A percentile compares a stretch with the other conserved stretches of the same genome.
Conservation (phyloP, 2,329 filamentous ascomycete species). For the Ophiosphaerella narmari region DNA sequence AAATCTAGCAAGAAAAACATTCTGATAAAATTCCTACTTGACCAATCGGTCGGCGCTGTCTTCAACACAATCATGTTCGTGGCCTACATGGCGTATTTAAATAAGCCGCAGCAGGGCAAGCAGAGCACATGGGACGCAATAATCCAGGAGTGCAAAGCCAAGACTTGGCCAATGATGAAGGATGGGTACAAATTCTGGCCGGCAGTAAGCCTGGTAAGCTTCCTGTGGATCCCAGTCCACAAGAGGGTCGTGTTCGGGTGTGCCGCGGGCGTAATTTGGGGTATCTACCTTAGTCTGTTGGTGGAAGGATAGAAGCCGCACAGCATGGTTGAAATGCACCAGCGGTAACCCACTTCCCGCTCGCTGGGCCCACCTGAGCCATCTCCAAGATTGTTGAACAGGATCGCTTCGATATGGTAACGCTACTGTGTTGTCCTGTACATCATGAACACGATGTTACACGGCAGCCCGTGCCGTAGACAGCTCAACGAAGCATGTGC, state of each 20-base stretch:
- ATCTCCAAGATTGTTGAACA: too few species aligned
- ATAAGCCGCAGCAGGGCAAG: conserved; percentile 24
- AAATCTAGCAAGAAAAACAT: conserved; percentile 66
- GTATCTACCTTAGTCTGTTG: conserved; percentile 73
- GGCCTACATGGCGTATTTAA: conserved; percentile 59
- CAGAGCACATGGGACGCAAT: conserved; percentile 40
- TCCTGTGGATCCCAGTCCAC: conserved; percentile 72
- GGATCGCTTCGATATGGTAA: too few species aligned
- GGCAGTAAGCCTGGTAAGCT: conserved; percentile 70
- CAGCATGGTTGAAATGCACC: too few species aligned
- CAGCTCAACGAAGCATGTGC: not conserved
- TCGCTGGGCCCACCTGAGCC: too few species aligned
- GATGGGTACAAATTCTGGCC: conserved; percentile 79
- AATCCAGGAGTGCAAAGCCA: conserved; percentile 43
- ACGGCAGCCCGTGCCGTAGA: too few species aligned
- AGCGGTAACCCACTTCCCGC: too few species aligned
- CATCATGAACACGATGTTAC: too few species aligned
- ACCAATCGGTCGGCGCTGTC: conserved; percentile 69
- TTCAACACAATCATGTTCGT: conserved; percentile 70
- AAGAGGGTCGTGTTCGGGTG: conserved; percentile 72
- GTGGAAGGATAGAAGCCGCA: conserved; percentile 25
- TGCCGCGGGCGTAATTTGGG: conserved; percentile 74
- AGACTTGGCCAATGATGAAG: conserved; percentile 59
- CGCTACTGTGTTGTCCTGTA: too few species aligned
- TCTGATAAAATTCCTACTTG: conserved; percentile 67